Evolutionary conservation across 805 yeast species (phyloP).

Genomic region (Barnettozyma populi): DNA sequence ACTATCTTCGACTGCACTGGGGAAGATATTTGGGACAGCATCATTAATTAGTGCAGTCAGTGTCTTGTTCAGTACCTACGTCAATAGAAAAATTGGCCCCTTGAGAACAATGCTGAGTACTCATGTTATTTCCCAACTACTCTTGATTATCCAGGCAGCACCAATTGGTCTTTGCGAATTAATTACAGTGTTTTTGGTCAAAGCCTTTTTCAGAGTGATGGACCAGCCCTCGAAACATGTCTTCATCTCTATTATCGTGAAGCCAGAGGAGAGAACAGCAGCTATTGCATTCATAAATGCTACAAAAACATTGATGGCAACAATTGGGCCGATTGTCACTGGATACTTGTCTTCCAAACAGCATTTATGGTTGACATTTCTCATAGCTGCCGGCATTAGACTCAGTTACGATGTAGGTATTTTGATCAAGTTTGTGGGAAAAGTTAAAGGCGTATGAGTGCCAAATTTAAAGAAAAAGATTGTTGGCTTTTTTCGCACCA

Average conservation of each 20-base stretch:
- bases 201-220: slow-evolving; percentile 41
- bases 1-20: slow-evolving; percentile 32
- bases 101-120: slow-evolving; percentile 40
- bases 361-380: slow-evolving; percentile 38
- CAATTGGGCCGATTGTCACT: slow-evolving; percentile 37
- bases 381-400: slow-evolving; percentile 37
- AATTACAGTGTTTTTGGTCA: slow-evolving; percentile 25
- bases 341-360: slow-evolving; percentile 34
- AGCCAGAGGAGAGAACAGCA: slow-evolving; percentile 36
- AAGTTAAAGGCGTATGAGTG: background rate
- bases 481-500: too few relatives aligned
- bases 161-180: slow-evolving; percentile 31
- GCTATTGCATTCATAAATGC: slow-evolving; percentile 42
- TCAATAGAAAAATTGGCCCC: slow-evolving; percentile 40
- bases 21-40: slow-evolving; percentile 35
- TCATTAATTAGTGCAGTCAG: slow-evolving; percentile 35
- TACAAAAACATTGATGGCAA: slow-evolving; percentile 36
- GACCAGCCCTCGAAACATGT: slow-evolving; percentile 45
- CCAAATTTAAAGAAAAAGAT: background rate
- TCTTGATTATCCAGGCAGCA: slow-evolving; percentile 35
- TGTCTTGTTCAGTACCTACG: slow-evolving; percentile 37
- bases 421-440: slow-evolving; percentile 25
- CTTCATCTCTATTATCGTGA: slow-evolving; percentile 37
- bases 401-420: slow-evolving; percentile 38
- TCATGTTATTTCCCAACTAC: slow-evolving; percentile 38